Base-by-base conservation (phyloP, 2,329 filamentous ascomycete species). In the Penicillium corylophilum region DNA sequence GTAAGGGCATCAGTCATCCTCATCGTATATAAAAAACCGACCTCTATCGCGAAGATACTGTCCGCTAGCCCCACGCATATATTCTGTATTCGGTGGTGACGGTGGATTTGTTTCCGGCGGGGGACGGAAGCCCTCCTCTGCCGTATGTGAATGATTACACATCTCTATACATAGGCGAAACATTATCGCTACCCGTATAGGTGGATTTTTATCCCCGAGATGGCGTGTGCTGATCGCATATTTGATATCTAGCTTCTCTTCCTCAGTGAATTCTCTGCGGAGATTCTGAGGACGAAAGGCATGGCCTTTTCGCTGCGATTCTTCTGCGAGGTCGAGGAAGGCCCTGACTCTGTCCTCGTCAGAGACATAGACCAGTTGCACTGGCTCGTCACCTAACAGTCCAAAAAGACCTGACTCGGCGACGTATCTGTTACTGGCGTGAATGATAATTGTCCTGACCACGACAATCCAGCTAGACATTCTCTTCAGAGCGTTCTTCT, bases 381-480 rank as follows among this genome's bases (percentile, higher is more conserved):
- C 23, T 29, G 41, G 45, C 23, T 33, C 46, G 44, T 53, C 50
- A 5, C 46, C 41, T 15, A 53, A 35, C 1, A 45, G 50, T 42
- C 50, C 50, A n/a, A 53, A 53, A 4, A 53, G 18, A n/a, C 46
- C 50, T 24, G 46, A 28, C 16, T 28, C 41, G 5, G 20, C 16
- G 28, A 8, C 45, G n/a, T 44, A 38, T 36, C 40, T 4, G 7
- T 22, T n/a, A 1, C 13, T 48, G 6, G 45, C 35, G 26, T 53
- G 50, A 16, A 53, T 36, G 8, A 46, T 22, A 23, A 48, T 26
- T n/a, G 16, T 33, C 28, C 26, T 44, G 12, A 33, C 20, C 28
- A 44, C 28, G 42, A 44, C 42, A 31, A 44, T 31, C 42, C 26
- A 44, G 20, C 42, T 22, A 8, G 28, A 10, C 42, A 33, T 44